Base-by-base conservation (phyloP, 768 basidiomycete species). In the Boletus sp. region DNA sequence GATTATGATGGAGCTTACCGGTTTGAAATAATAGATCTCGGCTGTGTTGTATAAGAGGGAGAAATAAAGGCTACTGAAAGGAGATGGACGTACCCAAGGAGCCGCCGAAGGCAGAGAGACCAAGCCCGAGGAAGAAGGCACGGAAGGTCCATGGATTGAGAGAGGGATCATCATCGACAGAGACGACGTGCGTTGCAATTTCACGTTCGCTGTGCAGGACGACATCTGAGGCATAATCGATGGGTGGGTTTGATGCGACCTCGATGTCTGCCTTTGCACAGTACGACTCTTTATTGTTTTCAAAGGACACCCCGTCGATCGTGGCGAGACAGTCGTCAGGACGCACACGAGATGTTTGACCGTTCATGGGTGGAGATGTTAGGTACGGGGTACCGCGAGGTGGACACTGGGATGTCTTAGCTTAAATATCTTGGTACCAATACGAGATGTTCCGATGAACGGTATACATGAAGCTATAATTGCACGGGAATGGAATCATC, bases 1-100 rank as follows among this genome's bases (percentile, higher is more conserved):
- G 17, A 17, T 15, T 5, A 34, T 15, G 37, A 33, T 9, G 9
- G 14, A 11, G 11, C 53, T 53, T 60, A 79, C 81, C 4, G 81
- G 80, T 65, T 83, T 82, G 66, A 82, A 83, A 62, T 83, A 83
- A 64, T 82, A 83, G 27, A 83, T 83, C 58, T 83, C 76, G 33
- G 80, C 80, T 81, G 51, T 17, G 37, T 25, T 23, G 19, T 25
- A 23, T 51, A 7, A 49, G 59, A 37, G 44, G 4, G 0, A 29
- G 25, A 51, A 47, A 19, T 57, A 30, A 21, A 8, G 17, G 50
- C 32, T 25, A 38, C n/a, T n/a, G 17, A 40, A 17, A 4, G 6
- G 9, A 37, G 13, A 34, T 29, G 37, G 11, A 60, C 65, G 11
- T 60, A 77, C 79, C 79, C 23, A 83, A 70, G 15, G 80, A 75